Percentiles rank a stretch among this genome's conserved stretches.
These are phyloP conservation scores for Mycena vulgaris DNA, from an alignment of 768 basidiomycete species.

Conservation along the genomic window DNA sequence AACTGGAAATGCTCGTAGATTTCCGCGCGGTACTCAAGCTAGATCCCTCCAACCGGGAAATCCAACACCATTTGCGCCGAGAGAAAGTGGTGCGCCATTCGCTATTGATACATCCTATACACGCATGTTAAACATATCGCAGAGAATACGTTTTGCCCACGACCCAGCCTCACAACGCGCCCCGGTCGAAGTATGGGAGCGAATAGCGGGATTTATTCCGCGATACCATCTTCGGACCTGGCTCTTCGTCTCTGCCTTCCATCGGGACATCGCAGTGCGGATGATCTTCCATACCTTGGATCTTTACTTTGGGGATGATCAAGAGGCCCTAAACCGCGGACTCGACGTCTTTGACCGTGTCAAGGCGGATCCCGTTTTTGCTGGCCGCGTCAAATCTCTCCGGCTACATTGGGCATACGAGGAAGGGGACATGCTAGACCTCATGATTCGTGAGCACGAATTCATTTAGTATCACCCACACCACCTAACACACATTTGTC, in stretches of 20 bases:
- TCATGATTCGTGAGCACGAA: constrained; percentile 64
- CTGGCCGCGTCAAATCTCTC: constrained; percentile 70
- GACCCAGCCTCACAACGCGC: constrained; percentile 74
- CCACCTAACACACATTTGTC: neutral
- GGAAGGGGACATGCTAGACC: constrained; percentile 76
- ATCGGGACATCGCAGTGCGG: constrained; percentile 75
- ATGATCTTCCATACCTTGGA: constrained; percentile 79
- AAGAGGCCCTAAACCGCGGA: constrained; percentile 71
- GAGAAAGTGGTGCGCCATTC: constrained; percentile 60
- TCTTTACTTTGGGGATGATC: constrained; percentile 73
- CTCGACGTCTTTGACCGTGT: constrained; percentile 79
- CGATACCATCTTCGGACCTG: constrained; percentile 79
- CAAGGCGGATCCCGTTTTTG: constrained; percentile 74
- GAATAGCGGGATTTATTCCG: constrained; percentile 73
- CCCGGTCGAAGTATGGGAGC: constrained; percentile 79
- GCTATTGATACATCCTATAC: neutral
- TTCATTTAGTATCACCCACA: neutral
- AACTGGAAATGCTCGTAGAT: constrained; percentile 55
- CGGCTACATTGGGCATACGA: constrained; percentile 80
- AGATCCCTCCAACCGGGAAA: constrained; percentile 71
- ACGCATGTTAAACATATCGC: neutral
- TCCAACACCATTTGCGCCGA: constrained; percentile 64
- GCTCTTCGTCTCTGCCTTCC: constrained; percentile 76
- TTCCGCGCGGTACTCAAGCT: constrained; percentile 72
- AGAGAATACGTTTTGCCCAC: constrained; percentile 66